phyloP scores from a whole-genome alignment of 208 protist species.

The Histomonas meleagridis region DNA sequence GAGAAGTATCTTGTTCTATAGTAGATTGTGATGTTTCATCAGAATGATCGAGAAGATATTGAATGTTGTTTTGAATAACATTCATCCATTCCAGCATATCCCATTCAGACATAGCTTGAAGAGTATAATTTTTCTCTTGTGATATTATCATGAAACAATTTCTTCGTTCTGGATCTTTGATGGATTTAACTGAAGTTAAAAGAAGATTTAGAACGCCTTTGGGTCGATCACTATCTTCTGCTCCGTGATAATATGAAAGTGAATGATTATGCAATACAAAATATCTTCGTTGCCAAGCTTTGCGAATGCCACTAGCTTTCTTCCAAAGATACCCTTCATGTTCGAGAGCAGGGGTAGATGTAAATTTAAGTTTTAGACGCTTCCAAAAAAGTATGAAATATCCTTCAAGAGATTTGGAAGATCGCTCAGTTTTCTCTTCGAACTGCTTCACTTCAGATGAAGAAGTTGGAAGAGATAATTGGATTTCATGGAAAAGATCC shows the following conservation, averaged over 20 bases:
- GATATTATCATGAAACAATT: conserved; percentile 28
- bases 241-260: neutral
- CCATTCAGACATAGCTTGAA: neutral
- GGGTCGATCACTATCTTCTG: neutral
- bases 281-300: neutral
- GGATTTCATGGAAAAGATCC: neutral
- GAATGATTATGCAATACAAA: neutral
- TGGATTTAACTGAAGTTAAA: neutral
- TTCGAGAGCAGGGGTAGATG: neutral
- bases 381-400: neutral
- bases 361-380: neutral
- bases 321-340: conserved; percentile 13
- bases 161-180: neutral
- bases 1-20: neutral
- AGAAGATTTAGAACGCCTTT: neutral
- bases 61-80: conserved; percentile 14
- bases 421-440: neutral
- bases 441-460: neutral
- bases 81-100: conserved; percentile 23
- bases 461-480: neutral
- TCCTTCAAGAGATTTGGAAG: neutral
- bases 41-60: neutral
- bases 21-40: neutral
- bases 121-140: neutral
- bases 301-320: neutral